Conservation (phyloP, 2,329 filamentous ascomycete species). For the Curvularia spicifera region DNA sequence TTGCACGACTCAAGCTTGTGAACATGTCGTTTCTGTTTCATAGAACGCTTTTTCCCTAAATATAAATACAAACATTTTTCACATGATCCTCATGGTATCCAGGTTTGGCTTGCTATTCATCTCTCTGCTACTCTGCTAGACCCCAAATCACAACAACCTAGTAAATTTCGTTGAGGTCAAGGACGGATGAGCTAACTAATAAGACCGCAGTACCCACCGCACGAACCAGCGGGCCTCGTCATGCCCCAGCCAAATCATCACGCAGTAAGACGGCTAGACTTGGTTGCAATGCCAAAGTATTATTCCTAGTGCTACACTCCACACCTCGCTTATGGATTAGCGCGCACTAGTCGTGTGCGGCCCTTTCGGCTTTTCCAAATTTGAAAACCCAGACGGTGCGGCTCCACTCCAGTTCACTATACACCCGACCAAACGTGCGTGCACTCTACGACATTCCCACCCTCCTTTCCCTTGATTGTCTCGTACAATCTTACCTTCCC, state of each 20-base stretch:
- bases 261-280: neutral
- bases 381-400: conserved; percentile 18
- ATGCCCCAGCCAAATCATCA: neutral
- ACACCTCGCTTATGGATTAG: conserved; percentile 29
- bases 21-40: neutral
- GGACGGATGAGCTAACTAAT: neutral
- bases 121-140: neutral
- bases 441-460: conserved; percentile 5
- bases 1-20: neutral
- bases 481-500: neutral
- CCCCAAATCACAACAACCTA: neutral
- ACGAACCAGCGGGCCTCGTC: neutral
- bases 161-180: neutral
- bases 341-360: conserved; percentile 27
- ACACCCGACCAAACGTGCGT: conserved; percentile 15
- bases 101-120: neutral
- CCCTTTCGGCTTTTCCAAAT: conserved; percentile 26
- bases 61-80: neutral
- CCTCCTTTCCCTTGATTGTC: neutral
- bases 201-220: neutral
- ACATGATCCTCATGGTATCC: neutral
- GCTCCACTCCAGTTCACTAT: conserved; percentile 19
- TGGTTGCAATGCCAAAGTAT: conserved; percentile 1
- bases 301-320: conserved; percentile 11
- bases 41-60: neutral